Evolutionary conservation across 306 rosid genomes (phyloP).

Genomic region (Styphnolobium japonicum): DNA sequence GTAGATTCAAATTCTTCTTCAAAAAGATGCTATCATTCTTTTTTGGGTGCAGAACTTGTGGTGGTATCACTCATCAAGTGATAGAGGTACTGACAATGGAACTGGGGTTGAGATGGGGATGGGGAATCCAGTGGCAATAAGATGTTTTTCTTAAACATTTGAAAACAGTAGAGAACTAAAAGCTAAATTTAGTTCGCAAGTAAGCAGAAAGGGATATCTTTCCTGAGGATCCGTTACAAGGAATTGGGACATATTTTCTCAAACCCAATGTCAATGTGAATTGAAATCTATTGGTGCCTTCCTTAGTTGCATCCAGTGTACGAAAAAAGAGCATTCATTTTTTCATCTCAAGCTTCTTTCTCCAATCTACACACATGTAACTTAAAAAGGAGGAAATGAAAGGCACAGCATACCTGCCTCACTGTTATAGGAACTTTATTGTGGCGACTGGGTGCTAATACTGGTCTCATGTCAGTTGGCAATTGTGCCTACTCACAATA

Average conservation of each 20-base stretch:
- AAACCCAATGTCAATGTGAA: background rate
- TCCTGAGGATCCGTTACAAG: background rate
- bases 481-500: constrained; percentile 77
- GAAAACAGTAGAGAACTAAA: background rate
- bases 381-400: constrained; percentile 16
- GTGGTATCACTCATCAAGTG: constrained; percentile 7
- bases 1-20: background rate
- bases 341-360: constrained; percentile 6
- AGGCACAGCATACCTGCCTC: constrained; percentile 76
- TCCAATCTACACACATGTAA: background rate
- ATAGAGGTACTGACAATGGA: background rate
- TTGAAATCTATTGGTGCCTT: background rate
- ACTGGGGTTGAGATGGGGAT: background rate
- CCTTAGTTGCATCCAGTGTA: background rate
- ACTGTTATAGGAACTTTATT: constrained; percentile 77
- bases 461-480: constrained; percentile 89
- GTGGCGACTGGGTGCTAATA: constrained; percentile 61
- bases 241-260: constrained; percentile 19
- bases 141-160: constrained; percentile 1
- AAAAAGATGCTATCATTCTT: background rate
- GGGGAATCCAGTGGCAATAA: constrained; percentile 20
- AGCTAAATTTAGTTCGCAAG: constrained; percentile 13
- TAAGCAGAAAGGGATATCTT: background rate
- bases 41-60: background rate
- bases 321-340: background rate